phyloP scores from a whole-genome alignment of 768 basidiomycete species.

The Cyathus striatus region DNA sequence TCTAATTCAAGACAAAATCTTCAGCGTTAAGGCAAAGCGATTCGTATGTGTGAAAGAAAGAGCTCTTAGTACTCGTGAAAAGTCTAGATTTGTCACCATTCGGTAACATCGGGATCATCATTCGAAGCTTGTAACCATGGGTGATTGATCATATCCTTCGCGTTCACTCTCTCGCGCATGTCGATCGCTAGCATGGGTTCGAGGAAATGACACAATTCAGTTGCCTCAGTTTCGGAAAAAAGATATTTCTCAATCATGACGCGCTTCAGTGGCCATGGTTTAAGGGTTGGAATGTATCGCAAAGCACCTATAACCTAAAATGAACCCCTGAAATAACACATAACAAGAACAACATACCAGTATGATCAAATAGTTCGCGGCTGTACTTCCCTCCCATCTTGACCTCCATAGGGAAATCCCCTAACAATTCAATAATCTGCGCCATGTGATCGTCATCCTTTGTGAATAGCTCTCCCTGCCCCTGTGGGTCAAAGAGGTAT shows the following conservation, averaged over 20 bases:
- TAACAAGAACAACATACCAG: constrained; percentile 34
- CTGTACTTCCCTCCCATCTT: constrained; percentile 86
- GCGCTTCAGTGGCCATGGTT: constrained; percentile 75
- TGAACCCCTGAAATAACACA: neutral
- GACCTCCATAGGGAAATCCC: constrained; percentile 65
- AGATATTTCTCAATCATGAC: constrained; percentile 91
- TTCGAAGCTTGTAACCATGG: constrained; percentile 55
- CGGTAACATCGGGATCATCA: constrained; percentile 35
- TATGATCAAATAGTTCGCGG: constrained; percentile 77
- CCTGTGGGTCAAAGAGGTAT: constrained; percentile 88
- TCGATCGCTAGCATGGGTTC: constrained; percentile 74
- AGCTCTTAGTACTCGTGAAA: no score
- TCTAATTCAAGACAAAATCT: neutral
- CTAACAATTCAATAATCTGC: constrained; percentile 88
- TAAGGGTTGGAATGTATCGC: constrained; percentile 69
- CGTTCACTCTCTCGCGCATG: constrained; percentile 61
- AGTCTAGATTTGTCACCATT: constrained; percentile 44
- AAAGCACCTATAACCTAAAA: constrained; percentile 42
- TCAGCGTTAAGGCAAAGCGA: no score
- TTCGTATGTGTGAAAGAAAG: no score
- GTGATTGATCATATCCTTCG: constrained; percentile 71
- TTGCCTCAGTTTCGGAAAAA: constrained; percentile 54
- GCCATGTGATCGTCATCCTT: constrained; percentile 97
- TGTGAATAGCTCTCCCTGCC: constrained; percentile 73
- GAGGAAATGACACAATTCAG: constrained; percentile 59